Evolutionary conservation across 2,329 filamentous ascomycete species (phyloP).

Genomic region (Fusarium sterilihyphosum): DNA sequence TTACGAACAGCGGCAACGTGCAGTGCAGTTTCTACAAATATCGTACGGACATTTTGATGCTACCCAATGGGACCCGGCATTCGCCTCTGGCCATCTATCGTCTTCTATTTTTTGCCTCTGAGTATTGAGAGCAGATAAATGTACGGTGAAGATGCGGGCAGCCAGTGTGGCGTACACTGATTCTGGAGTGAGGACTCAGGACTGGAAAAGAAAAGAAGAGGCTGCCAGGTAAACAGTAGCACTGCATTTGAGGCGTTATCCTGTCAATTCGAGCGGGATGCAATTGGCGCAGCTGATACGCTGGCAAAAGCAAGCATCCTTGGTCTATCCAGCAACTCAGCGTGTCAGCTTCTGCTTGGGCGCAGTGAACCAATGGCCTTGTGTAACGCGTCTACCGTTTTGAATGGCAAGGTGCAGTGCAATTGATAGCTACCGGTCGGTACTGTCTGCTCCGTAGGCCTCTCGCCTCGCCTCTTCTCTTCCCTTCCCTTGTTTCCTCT

Average conservation of each 20-base stretch:
- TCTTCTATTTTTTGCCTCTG: neutral
- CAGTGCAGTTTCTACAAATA: slow-evolving; percentile 12
- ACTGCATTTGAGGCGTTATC: slow-evolving; percentile 8
- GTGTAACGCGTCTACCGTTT: slow-evolving; percentile 1
- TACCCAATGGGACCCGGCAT: neutral
- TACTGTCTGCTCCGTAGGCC: neutral
- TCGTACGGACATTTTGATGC: neutral
- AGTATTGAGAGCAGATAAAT: neutral
- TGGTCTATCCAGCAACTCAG: neutral
- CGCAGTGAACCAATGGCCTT: neutral
- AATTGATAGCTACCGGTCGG: neutral
- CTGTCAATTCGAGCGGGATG: slow-evolving; percentile 24
- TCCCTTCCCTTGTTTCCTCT: neutral
- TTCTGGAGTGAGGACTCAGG: neutral
- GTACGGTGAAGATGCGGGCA: slow-evolving; percentile 14
- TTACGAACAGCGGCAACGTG: slow-evolving; percentile 30
- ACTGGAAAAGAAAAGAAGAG: neutral
- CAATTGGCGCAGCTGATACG: slow-evolving; percentile 24
- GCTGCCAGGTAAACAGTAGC: slow-evolving; percentile 7
- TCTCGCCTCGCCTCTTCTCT: neutral
- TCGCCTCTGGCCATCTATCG: neutral
- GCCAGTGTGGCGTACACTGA: slow-evolving; percentile 5
- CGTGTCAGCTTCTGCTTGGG: slow-evolving; percentile 35
- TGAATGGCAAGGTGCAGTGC: neutral
- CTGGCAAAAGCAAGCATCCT: neutral